Conservation (phyloP, 2,329 filamentous ascomycete species). For the Exserohilum turcica region DNA sequence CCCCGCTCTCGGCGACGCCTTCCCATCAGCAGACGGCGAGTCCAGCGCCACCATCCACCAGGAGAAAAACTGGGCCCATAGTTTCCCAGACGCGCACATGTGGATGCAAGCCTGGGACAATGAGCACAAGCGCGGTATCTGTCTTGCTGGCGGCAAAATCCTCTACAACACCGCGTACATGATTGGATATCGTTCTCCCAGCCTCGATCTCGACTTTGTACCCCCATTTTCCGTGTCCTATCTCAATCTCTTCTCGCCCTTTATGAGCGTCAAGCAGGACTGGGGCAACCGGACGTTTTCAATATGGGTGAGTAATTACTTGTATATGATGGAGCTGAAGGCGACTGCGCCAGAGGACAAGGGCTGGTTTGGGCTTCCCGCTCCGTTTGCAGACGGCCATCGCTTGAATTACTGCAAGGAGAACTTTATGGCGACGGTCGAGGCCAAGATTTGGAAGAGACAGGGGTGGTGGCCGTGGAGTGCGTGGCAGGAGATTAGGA, state of each 20-base stretch:
- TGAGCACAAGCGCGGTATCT: conserved; percentile 28
- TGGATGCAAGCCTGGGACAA: conserved; percentile 42
- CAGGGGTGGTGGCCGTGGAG: conserved; percentile 41
- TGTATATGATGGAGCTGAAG: conserved; percentile 49
- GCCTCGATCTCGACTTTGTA: conserved; percentile 49
- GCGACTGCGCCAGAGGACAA: conserved; percentile 49
- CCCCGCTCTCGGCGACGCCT: conserved; percentile 29
- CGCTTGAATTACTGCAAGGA: conserved; percentile 52
- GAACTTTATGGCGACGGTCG: conserved; percentile 54
- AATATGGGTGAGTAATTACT: conserved; percentile 47
- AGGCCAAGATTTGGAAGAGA: conserved; percentile 50
- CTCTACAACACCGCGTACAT: conserved; percentile 51
- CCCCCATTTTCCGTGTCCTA: conserved; percentile 51
- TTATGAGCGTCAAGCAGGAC: conserved; percentile 49
- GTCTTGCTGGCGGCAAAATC: conserved; percentile 43
- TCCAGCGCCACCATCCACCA: conserved; percentile 53
- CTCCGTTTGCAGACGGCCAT: conserved; percentile 55
- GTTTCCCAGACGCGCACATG: conserved; percentile 52
- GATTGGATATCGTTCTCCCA: conserved; percentile 51
- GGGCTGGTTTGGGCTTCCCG: conserved; percentile 53
- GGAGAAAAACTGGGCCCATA: conserved; percentile 59
- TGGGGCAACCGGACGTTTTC: conserved; percentile 50
- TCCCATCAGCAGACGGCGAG: conserved; percentile 28
- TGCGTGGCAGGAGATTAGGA: conserved; percentile 48
- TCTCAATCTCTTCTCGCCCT: conserved; percentile 45